phyloP scores from a whole-genome alignment of 257 asterid species.

The Solanum bulbocastanum region DNA sequence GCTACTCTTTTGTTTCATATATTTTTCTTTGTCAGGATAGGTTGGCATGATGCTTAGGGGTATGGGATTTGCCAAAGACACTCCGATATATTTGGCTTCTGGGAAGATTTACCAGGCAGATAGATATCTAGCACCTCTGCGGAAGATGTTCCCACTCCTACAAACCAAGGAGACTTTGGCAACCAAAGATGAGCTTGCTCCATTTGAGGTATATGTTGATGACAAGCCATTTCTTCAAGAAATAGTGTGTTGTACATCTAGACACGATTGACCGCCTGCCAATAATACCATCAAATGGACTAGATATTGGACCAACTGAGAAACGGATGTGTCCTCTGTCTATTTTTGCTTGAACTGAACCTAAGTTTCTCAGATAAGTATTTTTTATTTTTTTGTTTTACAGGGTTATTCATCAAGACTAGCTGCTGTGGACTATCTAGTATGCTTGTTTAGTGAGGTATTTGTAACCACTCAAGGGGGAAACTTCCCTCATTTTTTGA shows the following conservation, averaged over 20 bases:
- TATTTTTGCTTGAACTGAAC: not conserved
- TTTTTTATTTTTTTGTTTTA: not conserved
- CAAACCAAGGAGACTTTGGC: constrained; percentile 72
- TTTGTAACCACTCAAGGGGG: constrained; percentile 96
- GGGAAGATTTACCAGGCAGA: constrained; percentile 65
- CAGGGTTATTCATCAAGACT: constrained; percentile 74
- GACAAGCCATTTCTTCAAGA: not conserved
- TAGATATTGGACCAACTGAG: not conserved
- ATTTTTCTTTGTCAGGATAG: constrained; percentile 78
- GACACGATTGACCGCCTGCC: not conserved
- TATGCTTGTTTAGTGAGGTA: constrained; percentile 76
- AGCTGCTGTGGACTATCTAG: constrained; percentile 83
- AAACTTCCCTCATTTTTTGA: constrained; percentile 84
- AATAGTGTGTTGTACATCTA: not conserved
- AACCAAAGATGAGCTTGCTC: constrained; percentile 60
- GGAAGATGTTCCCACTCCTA: constrained; percentile 65
- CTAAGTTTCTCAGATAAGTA: not conserved
- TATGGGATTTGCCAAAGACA: constrained; percentile 74
- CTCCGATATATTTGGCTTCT: constrained; percentile 75
- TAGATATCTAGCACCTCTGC: constrained; percentile 53
- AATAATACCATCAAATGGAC: not conserved
- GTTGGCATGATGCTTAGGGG: constrained; percentile 95
- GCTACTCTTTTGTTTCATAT: constrained; percentile 15
- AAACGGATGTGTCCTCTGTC: not conserved
- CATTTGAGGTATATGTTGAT: constrained; percentile 37